Percentiles rank a stretch among this genome's conserved stretches.
Conservation (phyloP, 768 basidiomycete species). For the Pisolithus tinctorius region DNA sequence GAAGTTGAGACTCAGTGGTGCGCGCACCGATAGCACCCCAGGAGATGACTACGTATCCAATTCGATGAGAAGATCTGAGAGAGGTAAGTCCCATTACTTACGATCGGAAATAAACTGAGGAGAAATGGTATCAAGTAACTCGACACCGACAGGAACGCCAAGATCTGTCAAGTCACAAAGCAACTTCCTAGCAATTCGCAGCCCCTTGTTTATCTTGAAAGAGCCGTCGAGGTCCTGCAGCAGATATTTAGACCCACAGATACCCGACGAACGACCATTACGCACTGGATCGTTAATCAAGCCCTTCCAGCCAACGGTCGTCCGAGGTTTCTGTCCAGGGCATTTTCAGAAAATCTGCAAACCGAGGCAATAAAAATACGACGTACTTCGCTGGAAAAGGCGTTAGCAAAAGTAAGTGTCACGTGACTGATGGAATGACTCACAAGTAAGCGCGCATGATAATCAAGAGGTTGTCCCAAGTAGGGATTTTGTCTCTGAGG, state of each 20-base stretch:
- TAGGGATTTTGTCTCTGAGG: conserved; percentile 58
- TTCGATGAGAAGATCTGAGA: conserved; percentile 1
- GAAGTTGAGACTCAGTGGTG: conserved; percentile 95
- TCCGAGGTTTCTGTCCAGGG: conserved; percentile 75
- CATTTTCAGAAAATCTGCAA: not conserved
- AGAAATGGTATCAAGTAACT: conserved; percentile 80
- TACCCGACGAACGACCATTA: not conserved
- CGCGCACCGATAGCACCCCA: conserved; percentile 98
- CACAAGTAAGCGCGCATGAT: conserved; percentile 98
- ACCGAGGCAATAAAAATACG: too few species aligned
- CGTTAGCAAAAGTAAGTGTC: conserved; percentile 14
- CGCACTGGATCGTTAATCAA: conserved; percentile 78
- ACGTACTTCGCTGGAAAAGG: conserved; percentile 32
- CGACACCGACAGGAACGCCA: conserved; percentile 91
- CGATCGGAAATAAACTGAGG: conserved; percentile 83
- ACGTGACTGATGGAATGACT: conserved; percentile 29
- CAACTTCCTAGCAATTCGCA: conserved; percentile 80
- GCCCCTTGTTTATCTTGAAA: conserved; percentile 95
- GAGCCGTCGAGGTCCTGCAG: conserved; percentile 77
- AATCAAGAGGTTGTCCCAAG: conserved; percentile 75
- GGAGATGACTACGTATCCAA: conserved; percentile 48
- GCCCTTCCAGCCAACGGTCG: conserved; percentile 98
- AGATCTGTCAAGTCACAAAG: conserved; percentile 86
- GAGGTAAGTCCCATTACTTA: conserved; percentile 24
- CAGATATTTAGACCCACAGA: not conserved